Base-by-base conservation (phyloP, 2,329 filamentous ascomycete species). In the Calonectria hawksworthii region DNA sequence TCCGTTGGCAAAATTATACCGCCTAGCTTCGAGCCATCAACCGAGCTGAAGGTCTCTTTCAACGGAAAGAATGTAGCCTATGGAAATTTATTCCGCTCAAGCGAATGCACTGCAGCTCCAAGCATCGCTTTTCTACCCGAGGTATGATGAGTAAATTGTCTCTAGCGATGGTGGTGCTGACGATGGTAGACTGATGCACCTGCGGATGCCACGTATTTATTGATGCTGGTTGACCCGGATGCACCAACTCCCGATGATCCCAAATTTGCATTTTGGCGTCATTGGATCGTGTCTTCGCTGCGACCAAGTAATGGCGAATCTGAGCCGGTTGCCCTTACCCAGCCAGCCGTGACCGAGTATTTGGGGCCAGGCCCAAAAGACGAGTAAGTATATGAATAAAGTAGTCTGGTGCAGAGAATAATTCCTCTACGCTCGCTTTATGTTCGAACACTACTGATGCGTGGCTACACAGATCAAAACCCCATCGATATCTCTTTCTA, bases 261-360 rank as follows among this genome's bases (percentile, higher is more conserved):
- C 8, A 90, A 88, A 77, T 90, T 89, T 78, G 87, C 88, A 0
- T 90, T 88, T 78, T 91, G 89, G 89, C 84, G 89, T 26, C 89
- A 91, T 77, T 91, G 88, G 88, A 84, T 91, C 32, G 80, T 90
- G 0, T 81, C 84, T 5, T 86, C 87, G 0, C 59, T 88, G 66
- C 83, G 83, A 70, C 84, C 86, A 2, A 50, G 80, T 54, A 72
- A 76, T 32, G 77, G 71, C 2, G 78, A 76, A 0, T 76, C 76
- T 14, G 78, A 71, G 2, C 77, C 78, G 2, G 81, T 81, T 7
- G 81, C 79, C 0, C 74, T 82, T 75, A 82, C 82, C 11, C 83
- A 84, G 73, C 80, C 79, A 44, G 80, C 84, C 16, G 71, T 88
- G 66, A 88, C 87, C 5, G 83, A 84, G 41, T 89, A 88, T 74